phyloP scores from a whole-genome alignment of 2,329 filamentous ascomycete species.

The Torrubiella hemipterigena region DNA sequence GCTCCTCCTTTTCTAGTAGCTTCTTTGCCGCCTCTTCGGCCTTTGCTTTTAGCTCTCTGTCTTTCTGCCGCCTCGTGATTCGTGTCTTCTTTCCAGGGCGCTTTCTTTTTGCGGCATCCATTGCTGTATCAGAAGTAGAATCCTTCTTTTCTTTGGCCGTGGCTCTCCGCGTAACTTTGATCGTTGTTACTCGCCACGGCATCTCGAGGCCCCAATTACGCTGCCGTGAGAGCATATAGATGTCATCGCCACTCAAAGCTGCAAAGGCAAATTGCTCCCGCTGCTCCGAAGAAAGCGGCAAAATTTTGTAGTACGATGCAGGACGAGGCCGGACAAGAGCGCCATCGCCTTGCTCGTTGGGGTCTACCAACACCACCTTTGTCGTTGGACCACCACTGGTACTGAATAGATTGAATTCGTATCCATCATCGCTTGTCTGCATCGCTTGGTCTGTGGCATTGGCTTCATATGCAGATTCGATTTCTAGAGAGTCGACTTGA shows the following conservation, averaged over 20 bases:
- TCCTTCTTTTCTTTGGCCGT: conserved; percentile 6
- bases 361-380: conserved; percentile 38
- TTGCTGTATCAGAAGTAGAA: background rate
- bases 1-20: conserved; percentile 30
- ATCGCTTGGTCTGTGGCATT: conserved; percentile 5
- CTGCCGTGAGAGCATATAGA: conserved; percentile 29
- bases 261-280: conserved; percentile 27
- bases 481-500: too few species aligned
- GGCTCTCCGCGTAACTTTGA: conserved; percentile 22
- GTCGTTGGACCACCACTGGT: conserved; percentile 27
- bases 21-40: conserved; percentile 39
- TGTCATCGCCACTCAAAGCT: conserved; percentile 39
- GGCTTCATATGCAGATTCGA: conserved; percentile 5
- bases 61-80: conserved; percentile 34
- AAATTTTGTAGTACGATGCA: conserved; percentile 35
- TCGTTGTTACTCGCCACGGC: conserved; percentile 43
- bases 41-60: conserved; percentile 47
- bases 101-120: conserved; percentile 20
- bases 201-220: conserved; percentile 46
- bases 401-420: conserved; percentile 45
- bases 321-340: conserved; percentile 26
- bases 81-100: conserved; percentile 48
- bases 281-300: conserved; percentile 21
- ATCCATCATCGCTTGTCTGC: conserved; percentile 11
- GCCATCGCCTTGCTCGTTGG: conserved; percentile 23